These are phyloP conservation scores for Pseudogymnoascus sp. DNA, from an alignment of 2,329 filamentous ascomycete species.

Conservation along the genomic window DNA sequence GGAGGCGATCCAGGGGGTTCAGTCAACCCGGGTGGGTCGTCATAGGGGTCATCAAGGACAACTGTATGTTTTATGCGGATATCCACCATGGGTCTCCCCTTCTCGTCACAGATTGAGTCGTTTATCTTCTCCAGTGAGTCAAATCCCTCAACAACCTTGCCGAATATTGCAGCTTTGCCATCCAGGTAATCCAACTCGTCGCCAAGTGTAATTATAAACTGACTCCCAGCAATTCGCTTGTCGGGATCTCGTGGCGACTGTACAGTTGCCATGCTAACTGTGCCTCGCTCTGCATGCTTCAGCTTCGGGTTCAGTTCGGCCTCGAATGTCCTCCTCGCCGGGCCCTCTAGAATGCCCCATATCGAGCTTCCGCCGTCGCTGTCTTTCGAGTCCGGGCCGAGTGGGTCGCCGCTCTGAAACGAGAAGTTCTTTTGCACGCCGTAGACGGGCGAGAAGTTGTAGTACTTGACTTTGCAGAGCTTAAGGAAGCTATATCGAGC, in stretches of 20 bases:
- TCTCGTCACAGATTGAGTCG: constrained; percentile 75
- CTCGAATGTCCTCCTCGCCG: constrained; percentile 67
- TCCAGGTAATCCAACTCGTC: constrained; percentile 86
- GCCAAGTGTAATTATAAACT: constrained; percentile 88
- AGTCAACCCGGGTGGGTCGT: constrained; percentile 68
- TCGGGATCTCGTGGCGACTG: constrained; percentile 70
- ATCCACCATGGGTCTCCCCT: constrained; percentile 81
- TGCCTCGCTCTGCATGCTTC: constrained; percentile 82
- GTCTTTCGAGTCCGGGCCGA: constrained; percentile 73
- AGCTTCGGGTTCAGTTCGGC: constrained; percentile 81
- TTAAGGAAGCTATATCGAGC: constrained; percentile 72
- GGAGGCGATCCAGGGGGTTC: constrained; percentile 74
- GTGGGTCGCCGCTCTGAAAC: constrained; percentile 90
- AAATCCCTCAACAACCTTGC: constrained; percentile 91
- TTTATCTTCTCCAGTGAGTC: constrained; percentile 93
- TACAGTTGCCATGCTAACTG: constrained; percentile 95
- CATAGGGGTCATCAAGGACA: constrained; percentile 83
- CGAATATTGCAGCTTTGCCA: constrained; percentile 90
- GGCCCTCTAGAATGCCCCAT: constrained; percentile 72
- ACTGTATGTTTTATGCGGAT: constrained; percentile 92
- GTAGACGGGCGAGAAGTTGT: constrained; percentile 92
- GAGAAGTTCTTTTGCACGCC: constrained; percentile 92
- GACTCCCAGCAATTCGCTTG: constrained; percentile 73
- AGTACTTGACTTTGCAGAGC: constrained; percentile 98
- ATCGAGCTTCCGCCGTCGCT: constrained; percentile 92